A percentile compares a stretch with the other conserved stretches of the same genome.
Evolutionary conservation across 306 rosid species (phyloP).

Genomic region (Castanopsis chinensis): DNA sequence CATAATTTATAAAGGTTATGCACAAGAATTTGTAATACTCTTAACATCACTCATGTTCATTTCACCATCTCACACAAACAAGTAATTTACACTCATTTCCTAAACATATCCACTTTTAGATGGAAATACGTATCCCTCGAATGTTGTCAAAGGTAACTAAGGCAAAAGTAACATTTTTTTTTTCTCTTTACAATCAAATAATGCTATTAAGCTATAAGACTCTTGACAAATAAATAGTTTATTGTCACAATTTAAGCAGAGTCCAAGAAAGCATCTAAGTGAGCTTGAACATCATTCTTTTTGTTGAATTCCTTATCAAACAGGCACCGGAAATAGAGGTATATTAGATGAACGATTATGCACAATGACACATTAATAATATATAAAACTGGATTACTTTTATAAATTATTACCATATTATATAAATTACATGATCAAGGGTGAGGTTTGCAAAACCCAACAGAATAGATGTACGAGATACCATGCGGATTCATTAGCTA

Average conservation of each 20-base stretch:
- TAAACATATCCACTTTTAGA: no score
- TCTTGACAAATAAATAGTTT: neutral
- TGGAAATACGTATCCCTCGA: no score
- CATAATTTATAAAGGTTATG: no score
- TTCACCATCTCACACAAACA: neutral
- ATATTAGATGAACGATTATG: neutral
- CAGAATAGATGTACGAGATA: neutral
- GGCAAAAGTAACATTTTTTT: neutral
- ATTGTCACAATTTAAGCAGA: neutral
- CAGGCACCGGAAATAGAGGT: neutral
- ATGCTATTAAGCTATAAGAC: rapidly evolving
- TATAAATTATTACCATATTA: no score
- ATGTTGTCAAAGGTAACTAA: no score
- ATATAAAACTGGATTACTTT: no score
- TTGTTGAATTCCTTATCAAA: neutral
- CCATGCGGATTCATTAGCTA: neutral
- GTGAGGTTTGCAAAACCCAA: neutral
- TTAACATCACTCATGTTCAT: neutral
- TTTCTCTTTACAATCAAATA: neutral
- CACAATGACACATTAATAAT: no score
- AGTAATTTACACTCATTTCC: neutral
- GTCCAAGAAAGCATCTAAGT: neutral
- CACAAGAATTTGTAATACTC: no score
- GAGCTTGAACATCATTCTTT: neutral
- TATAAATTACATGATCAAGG: neutral